Percentiles rank a stretch among this genome's conserved stretches.
Evolutionary conservation across 2,329 filamentous ascomycete genomes (phyloP).

Genomic region (Calonectria fujianensis): DNA sequence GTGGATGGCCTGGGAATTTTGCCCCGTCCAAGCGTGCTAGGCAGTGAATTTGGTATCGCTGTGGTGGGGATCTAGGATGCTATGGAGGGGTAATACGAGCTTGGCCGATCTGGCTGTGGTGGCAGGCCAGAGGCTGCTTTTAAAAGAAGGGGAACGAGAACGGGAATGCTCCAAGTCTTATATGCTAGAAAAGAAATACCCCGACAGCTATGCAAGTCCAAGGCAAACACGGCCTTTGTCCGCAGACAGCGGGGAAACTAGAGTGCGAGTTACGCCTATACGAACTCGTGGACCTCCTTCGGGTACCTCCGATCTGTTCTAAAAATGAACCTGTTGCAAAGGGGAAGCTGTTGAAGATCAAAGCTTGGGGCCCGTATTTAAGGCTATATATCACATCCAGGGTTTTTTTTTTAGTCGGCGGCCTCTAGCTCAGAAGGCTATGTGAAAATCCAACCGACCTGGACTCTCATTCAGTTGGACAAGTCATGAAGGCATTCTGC

Average conservation of each 20-base stretch:
- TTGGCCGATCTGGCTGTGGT: constrained; percentile 12
- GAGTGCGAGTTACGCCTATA: constrained; percentile 15
- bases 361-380: constrained; percentile 25
- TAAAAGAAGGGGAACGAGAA: background rate
- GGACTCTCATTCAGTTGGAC: background rate
- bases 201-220: background rate
- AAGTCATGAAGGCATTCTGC: background rate
- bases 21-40: constrained; percentile 39
- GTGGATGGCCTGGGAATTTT: constrained; percentile 40
- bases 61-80: constrained; percentile 41
- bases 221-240: constrained; percentile 15
- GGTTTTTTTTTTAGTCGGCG: background rate
- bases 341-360: constrained; percentile 7
- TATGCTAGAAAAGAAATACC: background rate
- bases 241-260: constrained; percentile 17
- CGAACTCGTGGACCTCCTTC: constrained; percentile 30
- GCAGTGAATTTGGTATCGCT: constrained; percentile 40
- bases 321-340: constrained; percentile 18
- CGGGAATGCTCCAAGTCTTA: constrained; percentile 1
- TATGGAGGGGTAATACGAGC: constrained; percentile 50
- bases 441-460: background rate
- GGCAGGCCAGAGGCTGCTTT: background rate
- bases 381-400: constrained; percentile 2
- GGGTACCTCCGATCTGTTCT: constrained; percentile 29
- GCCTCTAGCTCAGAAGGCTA: background rate